These are phyloP conservation scores for Gymnopilus dilepis DNA, from an alignment of 768 basidiomycete genomes.

Conservation along the genomic window DNA sequence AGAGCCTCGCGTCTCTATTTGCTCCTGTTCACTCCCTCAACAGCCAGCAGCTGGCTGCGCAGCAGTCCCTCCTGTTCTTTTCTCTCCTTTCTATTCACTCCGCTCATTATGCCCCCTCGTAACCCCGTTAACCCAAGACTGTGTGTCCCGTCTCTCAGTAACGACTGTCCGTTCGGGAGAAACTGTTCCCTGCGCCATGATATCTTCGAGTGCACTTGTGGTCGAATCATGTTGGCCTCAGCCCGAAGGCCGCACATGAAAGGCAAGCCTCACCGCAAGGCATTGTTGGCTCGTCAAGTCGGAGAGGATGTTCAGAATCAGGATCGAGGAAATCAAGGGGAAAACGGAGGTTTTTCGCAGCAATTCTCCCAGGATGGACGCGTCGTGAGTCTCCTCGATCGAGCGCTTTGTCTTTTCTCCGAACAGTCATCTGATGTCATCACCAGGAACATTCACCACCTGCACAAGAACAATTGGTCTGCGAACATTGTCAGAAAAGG, in stretches of 20 bases:
- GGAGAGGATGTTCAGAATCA: neutral
- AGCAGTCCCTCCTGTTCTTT: slow-evolving; percentile 8
- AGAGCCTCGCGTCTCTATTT: neutral
- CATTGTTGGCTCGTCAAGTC: slow-evolving; percentile 14
- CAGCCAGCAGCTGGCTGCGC: neutral
- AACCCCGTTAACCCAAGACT: slow-evolving; percentile 18
- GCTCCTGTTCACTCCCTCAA: neutral
- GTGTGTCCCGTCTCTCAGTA: slow-evolving; percentile 33
- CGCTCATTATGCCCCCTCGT: slow-evolving; percentile 1
- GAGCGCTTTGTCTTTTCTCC: neutral
- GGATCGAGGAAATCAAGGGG: neutral
- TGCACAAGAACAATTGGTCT: slow-evolving; percentile 20
- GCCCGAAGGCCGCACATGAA: slow-evolving; percentile 30
- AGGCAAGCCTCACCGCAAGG: slow-evolving; percentile 34
- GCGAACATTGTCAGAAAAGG: slow-evolving; percentile 31
- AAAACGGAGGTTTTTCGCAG: neutral
- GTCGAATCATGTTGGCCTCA: slow-evolving; percentile 30
- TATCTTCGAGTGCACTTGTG: slow-evolving; percentile 42
- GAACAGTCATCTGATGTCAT: neutral
- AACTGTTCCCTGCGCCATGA: slow-evolving; percentile 41
- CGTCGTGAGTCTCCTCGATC: slow-evolving; percentile 4
- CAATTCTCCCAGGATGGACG: slow-evolving; percentile 5
- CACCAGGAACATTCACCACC: neutral
- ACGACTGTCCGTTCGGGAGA: slow-evolving; percentile 32
- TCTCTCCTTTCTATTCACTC: neutral